A percentile compares a stretch with the other conserved stretches of the same genome.
These are phyloP conservation scores for Beauveria pseudobassiana DNA, from an alignment of 2,329 filamentous ascomycete genomes.

Conservation along the genomic window DNA sequence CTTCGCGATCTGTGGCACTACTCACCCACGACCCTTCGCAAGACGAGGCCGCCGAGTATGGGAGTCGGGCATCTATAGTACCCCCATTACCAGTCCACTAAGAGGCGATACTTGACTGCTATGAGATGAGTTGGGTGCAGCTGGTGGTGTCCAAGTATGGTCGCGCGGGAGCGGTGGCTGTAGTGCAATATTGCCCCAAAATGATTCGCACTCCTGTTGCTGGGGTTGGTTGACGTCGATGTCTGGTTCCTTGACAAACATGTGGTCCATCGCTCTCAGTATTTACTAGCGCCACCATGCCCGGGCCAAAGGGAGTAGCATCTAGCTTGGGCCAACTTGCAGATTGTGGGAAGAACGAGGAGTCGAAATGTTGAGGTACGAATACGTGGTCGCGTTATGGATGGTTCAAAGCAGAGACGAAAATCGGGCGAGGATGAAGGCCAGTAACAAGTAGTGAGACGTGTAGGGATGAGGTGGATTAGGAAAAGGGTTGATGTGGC, in stretches of 20 bases:
- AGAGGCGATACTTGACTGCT: constrained; percentile 46
- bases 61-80: not conserved
- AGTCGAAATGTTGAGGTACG: not conserved
- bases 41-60: constrained; percentile 38
- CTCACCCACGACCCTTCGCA: constrained; percentile 30
- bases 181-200: not conserved
- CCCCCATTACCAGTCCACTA: constrained; percentile 36
- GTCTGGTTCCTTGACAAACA: not conserved
- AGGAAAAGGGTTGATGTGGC: not conserved
- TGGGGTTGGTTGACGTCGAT: not conserved
- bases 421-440: not conserved
- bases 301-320: not conserved
- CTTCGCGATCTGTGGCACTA: constrained; percentile 34
- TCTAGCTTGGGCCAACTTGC: not conserved
- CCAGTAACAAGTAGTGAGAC: not conserved
- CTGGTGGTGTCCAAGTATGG: constrained; percentile 13
- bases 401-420: not conserved
- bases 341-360: not conserved
- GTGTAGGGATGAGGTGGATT: not conserved
- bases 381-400: not conserved
- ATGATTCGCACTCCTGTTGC: not conserved
- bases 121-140: constrained; percentile 22
- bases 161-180: not conserved
- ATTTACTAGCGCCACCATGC: not conserved
- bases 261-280: not conserved